Evolutionary conservation across 2,329 filamentous ascomycete species (phyloP), one percentile per base, ranked within the genome.

Genomic region (Beauveria caledonica): DNA sequence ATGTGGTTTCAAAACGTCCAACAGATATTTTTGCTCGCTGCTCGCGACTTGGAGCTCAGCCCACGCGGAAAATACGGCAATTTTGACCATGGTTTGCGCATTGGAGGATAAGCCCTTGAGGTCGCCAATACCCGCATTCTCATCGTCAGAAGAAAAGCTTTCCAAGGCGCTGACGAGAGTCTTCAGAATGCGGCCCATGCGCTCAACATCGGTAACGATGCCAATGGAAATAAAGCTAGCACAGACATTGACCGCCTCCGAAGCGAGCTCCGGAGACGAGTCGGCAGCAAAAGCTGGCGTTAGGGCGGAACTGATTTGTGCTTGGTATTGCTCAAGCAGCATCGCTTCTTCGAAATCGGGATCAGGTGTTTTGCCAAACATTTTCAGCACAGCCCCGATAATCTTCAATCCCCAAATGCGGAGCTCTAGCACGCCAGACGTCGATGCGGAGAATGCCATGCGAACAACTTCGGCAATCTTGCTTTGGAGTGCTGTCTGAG

Each of bases 111-210:
- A 83, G 0, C 90, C 91, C 73, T 90, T 91, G 6, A 99, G 80
- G 66, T 99, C 95, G 17, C 94, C 94, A 69, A 99, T 97, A 23
- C 90, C 86, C 0, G 89, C 90, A 48, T 87, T 88, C 67, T 95
- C 89, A 1, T 84, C 80, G 63, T 95, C 90, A 50, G 82, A 86
- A 2, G 90, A 90, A 69, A 97, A 96, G 73, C 93, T 96, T 68
- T 97, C 93, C 1, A 99, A 80, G 0, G 92, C 92, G 48, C 88
- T 87, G 6, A 97, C 90, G 2, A 99, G 81, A 1, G 96, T 88
- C 76, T 97, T 97, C 60, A 99, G 81, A 58, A 99, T 99, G 60
- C 94, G 88, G 23, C 94, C 94, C 94, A 99, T 99, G n/a, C 94
- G 86, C 66, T 99, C 95, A 9, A 97, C 86, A 72, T 97, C 94